A percentile compares a stretch with the other conserved stretches of the same genome.
Conservation (phyloP, 2,329 filamentous ascomycete genomes). For the Ascochyta koolunga region DNA sequence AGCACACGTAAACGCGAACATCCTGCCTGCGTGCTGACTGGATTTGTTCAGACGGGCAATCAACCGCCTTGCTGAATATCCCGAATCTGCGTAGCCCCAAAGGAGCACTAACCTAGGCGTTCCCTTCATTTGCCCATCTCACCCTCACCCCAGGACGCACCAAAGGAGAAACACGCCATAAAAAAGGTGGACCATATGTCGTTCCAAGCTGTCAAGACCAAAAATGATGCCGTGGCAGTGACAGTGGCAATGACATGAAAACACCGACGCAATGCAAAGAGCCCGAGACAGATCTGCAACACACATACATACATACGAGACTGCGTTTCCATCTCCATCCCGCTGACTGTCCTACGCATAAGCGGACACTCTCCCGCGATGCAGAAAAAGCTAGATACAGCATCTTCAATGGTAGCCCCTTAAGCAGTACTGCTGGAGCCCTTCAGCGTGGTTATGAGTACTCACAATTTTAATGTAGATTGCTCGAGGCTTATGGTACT, state of each 20-base stretch:
- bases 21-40: not conserved
- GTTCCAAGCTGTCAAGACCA: not conserved
- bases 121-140: not conserved
- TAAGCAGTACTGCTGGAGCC: no score
- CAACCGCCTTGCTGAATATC: conserved; percentile 1
- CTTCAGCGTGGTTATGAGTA: no score
- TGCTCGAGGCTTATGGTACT: no score
- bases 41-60: not conserved
- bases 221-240: not conserved
- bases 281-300: not conserved
- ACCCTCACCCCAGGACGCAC: not conserved
- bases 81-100: not conserved
- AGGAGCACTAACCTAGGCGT: not conserved
- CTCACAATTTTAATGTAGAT: no score
- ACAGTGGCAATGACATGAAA: no score
- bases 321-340: not conserved
- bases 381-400: no score
- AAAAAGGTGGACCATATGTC: not conserved
- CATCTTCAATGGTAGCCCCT: no score
- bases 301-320: no score
- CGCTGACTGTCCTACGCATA: not conserved
- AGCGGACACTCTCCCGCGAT: no score
- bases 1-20: conserved; percentile 5
- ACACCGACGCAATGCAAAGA: not conserved
- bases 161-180: not conserved